Evolutionary conservation across 1,284 basidiomycete genomes (phyloP).

Genomic region (Pseudomicrostroma phylloplanum): DNA sequence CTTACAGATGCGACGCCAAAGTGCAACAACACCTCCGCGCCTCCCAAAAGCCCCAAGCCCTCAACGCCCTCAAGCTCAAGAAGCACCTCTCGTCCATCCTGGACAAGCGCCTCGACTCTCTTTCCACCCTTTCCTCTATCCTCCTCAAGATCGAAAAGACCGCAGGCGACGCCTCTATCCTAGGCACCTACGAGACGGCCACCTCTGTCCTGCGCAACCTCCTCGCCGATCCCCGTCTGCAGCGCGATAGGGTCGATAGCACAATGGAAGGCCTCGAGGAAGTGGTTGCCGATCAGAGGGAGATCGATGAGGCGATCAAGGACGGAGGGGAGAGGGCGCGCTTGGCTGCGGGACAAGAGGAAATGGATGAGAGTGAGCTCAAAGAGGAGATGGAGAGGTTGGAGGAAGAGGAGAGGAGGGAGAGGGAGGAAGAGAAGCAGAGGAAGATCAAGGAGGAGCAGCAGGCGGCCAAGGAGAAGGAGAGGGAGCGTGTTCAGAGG

Average conservation of each 20-base stretch:
- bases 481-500: conserved; percentile 16
- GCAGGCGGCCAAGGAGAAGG: conserved; percentile 19
- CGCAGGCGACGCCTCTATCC: conserved; percentile 80
- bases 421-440: conserved; percentile 13
- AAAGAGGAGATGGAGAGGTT: conserved; percentile 24
- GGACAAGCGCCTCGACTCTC: conserved; percentile 65
- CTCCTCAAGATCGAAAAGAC: conserved; percentile 78
- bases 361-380: conserved; percentile 48
- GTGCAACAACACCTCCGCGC: conserved; percentile 52
- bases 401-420: conserved; percentile 14
- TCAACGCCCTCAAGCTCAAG: conserved; percentile 68
- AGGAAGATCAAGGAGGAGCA: conserved; percentile 17
- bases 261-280: conserved; percentile 81
- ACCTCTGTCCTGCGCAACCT: conserved; percentile 68
- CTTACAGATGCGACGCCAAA: conserved; percentile 60
- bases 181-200: conserved; percentile 76
- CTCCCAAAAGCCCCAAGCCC: conserved; percentile 66
- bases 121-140: conserved; percentile 69
- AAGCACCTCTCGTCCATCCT: conserved; percentile 75
- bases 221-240: conserved; percentile 70
- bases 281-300: conserved; percentile 70
- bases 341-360: conserved; percentile 52
- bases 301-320: conserved; percentile 72
- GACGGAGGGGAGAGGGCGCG: conserved; percentile 61
- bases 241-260: conserved; percentile 68